Base-by-base conservation (phyloP, 345 rosid genomes). In the Brassica napus region DNA sequence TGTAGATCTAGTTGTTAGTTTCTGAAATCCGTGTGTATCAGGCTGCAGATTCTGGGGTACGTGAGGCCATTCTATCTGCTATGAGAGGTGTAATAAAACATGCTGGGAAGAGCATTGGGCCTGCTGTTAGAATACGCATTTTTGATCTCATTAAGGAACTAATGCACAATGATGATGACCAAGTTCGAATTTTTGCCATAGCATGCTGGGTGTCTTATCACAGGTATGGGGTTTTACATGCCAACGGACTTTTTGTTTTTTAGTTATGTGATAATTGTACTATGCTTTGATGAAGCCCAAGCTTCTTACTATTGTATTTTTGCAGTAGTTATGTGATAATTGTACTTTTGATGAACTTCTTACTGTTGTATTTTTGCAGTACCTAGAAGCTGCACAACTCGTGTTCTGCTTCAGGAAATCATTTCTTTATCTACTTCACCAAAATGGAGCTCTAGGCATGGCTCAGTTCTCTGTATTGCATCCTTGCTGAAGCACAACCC, bases 41-140 rank as follows among this genome's bases (percentile, higher is more conserved):
- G 99, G 85, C 87, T 21, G 89, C 89, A 0, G 98, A 93, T 83
- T 85, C 88, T 58, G 96, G 92, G 61, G 85, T 95, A 23, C 86
- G 96, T 59, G 97, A 95, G 85, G 97, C 98, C 63, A 93, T 93
- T 74, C 86, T 95, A 80, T 87, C 90, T 76, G 98, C 98, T 57
- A 81, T 95, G 76, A 90, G 87, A 86, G 98, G 98, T 82, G 98
- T 95, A 16, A 76, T 91, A 62, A 90, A 87, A 85, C 90, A 95
- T 89, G 98, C 99, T 70, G 99, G 99, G 73, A 89, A 89, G 79
- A 87, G 88, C 76, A 86, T 90, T 80, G 87, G 94, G 67, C 70
- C 79, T 76, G 82, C 87, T 75, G 87, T 93, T 55, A 91, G 85
- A 86, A 65, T 65, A 72, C 91, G 88, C 73, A 86, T 90, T 24